A percentile compares a stretch with the other conserved stretches of the same genome.
These are phyloP conservation scores for Epichloe typhina DNA, from an alignment of 2,329 filamentous ascomycete species.

Conservation along the genomic window DNA sequence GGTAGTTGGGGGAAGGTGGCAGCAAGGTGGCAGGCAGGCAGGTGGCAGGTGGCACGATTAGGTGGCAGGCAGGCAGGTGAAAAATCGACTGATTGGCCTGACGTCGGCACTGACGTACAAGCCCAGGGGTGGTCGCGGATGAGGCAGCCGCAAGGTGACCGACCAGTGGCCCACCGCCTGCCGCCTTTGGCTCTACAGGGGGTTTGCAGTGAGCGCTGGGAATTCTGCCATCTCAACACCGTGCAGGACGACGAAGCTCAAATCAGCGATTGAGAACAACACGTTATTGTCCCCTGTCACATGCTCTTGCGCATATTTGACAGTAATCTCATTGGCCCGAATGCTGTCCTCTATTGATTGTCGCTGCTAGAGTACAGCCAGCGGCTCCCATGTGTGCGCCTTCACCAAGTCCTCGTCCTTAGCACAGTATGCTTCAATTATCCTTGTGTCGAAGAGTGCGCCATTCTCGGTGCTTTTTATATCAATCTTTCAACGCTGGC, in stretches of 20 bases:
- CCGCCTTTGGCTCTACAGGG: background rate
- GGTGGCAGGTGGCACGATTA: background rate
- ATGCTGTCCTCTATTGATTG: background rate
- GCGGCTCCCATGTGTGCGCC: background rate
- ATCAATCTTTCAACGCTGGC: background rate
- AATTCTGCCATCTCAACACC: background rate
- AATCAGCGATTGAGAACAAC: background rate
- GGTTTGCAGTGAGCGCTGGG: background rate
- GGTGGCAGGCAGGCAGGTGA: background rate
- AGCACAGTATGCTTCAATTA: constrained; percentile 8
- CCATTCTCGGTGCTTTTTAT: background rate
- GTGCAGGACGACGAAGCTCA: background rate
- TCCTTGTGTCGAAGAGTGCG: constrained; percentile 5
- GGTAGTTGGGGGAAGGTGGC: background rate
- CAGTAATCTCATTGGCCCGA: background rate
- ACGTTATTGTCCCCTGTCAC: background rate
- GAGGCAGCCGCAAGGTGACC: background rate
- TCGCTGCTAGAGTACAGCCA: background rate
- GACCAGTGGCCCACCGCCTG: background rate
- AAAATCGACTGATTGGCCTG: constrained; percentile 3
- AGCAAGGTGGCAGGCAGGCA: no score
- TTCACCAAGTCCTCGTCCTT: background rate
- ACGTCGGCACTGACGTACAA: constrained; percentile 3
- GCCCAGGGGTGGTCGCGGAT: background rate
- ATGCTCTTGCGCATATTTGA: background rate